phyloP scores from a whole-genome alignment of 345 rosid genomes.

The Lumnitzera littorea region DNA sequence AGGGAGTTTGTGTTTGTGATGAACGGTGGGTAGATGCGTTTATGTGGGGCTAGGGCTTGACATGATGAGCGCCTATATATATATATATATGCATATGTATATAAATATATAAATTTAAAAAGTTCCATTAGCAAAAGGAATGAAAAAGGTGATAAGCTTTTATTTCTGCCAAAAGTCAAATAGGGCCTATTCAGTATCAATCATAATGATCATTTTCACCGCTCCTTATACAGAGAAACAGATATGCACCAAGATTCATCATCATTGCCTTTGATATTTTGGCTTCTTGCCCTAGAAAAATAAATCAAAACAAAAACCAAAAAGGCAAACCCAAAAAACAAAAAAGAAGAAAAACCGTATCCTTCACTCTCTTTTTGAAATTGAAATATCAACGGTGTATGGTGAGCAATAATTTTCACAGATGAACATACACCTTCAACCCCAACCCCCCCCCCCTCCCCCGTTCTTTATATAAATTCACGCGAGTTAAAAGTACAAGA shows the following conservation, averaged over 20 bases:
- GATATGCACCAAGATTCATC: conserved; percentile 91
- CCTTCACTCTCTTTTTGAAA: too few relatives aligned
- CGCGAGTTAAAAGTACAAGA: too few relatives aligned
- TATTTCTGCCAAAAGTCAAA: conserved; percentile 49
- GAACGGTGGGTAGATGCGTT: conserved; percentile 43
- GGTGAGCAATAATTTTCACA: conserved; percentile 2
- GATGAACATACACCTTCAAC: not conserved
- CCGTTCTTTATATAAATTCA: too few relatives aligned
- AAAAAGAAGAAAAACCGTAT: conserved; percentile 3
- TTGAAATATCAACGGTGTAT: too few relatives aligned
- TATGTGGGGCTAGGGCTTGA: conserved; percentile 11
- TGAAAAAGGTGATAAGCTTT: conserved; percentile 51
- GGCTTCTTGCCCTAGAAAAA: conserved; percentile 27
- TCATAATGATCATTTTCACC: conserved; percentile 72
- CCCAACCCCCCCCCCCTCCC: too few relatives aligned
- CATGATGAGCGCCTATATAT: conserved; percentile 2
- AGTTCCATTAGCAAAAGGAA: conserved; percentile 1
- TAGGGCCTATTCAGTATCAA: conserved; percentile 49
- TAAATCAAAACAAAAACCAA: conserved; percentile 3
- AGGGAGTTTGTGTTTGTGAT: conserved; percentile 50
- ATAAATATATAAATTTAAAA: conserved; percentile 5
- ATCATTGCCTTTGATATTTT: conserved; percentile 60
- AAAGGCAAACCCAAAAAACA: not conserved
- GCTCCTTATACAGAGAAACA: conserved; percentile 36
- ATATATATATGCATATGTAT: conserved; percentile 6